Evolutionary conservation across 2,329 filamentous ascomycete genomes (phyloP).

Genomic region (Nigrospora oryzae): DNA sequence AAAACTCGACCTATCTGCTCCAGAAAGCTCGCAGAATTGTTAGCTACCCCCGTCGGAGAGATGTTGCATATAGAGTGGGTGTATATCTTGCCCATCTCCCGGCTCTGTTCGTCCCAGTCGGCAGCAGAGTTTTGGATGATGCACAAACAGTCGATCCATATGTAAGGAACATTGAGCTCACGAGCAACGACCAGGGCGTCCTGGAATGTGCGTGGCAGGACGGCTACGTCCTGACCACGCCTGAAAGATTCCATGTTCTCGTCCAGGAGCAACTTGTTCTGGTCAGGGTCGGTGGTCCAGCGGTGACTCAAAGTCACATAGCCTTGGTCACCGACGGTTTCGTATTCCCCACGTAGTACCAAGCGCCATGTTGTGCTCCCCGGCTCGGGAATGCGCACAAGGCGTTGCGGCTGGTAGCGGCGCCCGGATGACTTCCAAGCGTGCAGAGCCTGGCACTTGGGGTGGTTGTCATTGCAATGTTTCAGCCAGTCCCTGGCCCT

Average conservation of each 20-base stretch:
- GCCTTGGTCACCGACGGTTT: background rate
- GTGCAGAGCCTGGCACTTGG: background rate
- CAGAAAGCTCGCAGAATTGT: background rate
- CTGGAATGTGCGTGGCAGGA: constrained; percentile 1
- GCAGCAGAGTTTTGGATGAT: constrained; percentile 4
- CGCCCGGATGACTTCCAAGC: background rate
- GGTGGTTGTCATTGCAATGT: background rate
- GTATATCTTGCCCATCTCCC: constrained; percentile 3
- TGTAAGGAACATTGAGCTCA: constrained; percentile 1
- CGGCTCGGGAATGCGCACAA: background rate
- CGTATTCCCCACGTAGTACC: background rate
- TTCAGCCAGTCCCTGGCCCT: background rate
- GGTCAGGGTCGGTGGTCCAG: background rate
- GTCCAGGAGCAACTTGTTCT: background rate
- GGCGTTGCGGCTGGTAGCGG: constrained; percentile 1
- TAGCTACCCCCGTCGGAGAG: background rate
- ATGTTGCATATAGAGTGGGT: constrained; percentile 1
- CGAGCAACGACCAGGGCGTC: constrained; percentile 1
- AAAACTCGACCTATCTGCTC: background rate
- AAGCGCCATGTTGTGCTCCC: background rate
- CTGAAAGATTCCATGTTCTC: background rate
- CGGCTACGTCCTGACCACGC: background rate
- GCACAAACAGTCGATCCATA: constrained; percentile 7
- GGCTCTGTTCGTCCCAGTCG: constrained; percentile 2
- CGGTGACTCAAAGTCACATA: constrained; percentile 4